Evolutionary conservation across 2,329 filamentous ascomycete species (phyloP).

Genomic region (Chaetomium globosum): DNA sequence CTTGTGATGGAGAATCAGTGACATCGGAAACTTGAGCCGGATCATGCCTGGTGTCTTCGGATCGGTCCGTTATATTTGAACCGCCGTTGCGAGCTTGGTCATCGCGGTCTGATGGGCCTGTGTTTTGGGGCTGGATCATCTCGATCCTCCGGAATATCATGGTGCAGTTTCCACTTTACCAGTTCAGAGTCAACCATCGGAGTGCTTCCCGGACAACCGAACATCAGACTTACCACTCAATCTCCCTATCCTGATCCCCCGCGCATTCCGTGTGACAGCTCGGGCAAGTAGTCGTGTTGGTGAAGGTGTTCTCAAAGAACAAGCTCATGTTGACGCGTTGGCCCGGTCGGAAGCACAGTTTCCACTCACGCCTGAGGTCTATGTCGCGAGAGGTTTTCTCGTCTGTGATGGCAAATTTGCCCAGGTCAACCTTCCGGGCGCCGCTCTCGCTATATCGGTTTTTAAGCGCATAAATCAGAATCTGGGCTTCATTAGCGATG

Average conservation of each 20-base stretch:
- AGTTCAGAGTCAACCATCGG: neutral
- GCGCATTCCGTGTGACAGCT: neutral
- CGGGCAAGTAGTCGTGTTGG: neutral
- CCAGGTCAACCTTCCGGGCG: neutral
- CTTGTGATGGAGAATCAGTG: neutral
- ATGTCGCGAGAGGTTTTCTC: neutral
- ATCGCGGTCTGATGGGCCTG: neutral
- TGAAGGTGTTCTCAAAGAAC: neutral
- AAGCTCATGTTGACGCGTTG: slow-evolving; percentile 4
- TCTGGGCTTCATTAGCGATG: neutral
- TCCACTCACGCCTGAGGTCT: neutral
- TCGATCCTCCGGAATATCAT: neutral
- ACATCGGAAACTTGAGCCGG: neutral
- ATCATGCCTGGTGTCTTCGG: neutral
- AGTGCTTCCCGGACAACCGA: neutral
- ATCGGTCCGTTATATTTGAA: neutral
- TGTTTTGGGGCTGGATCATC: neutral
- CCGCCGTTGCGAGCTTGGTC: neutral
- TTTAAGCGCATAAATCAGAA: neutral
- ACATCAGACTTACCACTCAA: neutral
- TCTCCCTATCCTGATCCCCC: neutral
- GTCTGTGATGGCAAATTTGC: slow-evolving; percentile 1
- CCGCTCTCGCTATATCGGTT: neutral
- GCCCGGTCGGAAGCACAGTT: neutral
- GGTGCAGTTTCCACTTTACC: neutral